Conservation (phyloP, 2,329 filamentous ascomycete species). For the Cladophialophora carrionii region DNA sequence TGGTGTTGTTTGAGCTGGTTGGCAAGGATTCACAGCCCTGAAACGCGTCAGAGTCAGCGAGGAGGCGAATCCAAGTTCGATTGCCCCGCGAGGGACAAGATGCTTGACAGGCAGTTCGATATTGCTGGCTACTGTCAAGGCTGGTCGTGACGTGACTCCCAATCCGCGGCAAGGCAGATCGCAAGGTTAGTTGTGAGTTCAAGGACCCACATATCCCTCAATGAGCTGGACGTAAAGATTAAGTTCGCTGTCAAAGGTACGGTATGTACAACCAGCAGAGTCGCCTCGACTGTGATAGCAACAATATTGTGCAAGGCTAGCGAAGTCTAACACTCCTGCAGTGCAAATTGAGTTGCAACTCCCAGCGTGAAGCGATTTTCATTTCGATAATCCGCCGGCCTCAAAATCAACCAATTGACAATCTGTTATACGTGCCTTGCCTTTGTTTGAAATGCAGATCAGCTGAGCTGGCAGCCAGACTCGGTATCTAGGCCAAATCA, state of each 20-base stretch:
- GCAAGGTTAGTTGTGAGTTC: background rate
- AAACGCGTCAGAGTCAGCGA: background rate
- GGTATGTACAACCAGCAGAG: background rate
- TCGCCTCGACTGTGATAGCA: background rate
- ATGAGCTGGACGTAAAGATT: background rate
- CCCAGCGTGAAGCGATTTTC: background rate
- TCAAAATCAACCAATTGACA: background rate
- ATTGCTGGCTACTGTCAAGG: background rate
- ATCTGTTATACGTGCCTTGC: background rate
- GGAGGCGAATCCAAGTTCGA: background rate
- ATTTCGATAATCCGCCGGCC: background rate
- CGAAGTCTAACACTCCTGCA: background rate
- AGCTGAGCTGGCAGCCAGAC: background rate
- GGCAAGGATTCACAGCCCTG: conserved; percentile 22
- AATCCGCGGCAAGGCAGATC: background rate
- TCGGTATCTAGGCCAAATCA: background rate
- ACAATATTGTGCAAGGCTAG: background rate
- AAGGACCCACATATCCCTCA: background rate
- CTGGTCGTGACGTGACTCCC: background rate
- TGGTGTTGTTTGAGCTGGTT: conserved; percentile 1
- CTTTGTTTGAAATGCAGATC: background rate
- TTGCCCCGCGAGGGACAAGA: background rate
- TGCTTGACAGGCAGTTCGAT: background rate
- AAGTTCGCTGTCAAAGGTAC: background rate
- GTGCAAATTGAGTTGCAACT: background rate